These are phyloP conservation scores for Phytopythium helicoides DNA, from an alignment of 352 stramenopile species.

Conservation along the genomic window DNA sequence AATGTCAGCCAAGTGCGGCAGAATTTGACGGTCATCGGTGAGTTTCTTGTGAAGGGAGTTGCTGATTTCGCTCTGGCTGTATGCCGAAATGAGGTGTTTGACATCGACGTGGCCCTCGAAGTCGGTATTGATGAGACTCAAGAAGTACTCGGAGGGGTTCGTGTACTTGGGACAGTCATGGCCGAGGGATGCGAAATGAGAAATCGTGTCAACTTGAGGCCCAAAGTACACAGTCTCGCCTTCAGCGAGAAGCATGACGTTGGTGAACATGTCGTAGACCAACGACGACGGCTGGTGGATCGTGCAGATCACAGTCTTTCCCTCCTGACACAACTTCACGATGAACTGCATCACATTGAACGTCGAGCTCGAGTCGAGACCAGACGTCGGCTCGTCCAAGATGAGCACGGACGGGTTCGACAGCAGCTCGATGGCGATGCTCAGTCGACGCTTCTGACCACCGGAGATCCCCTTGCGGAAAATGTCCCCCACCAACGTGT, in stretches of 20 bases:
- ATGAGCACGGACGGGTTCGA: conserved; percentile 94
- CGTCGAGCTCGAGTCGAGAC: conserved; percentile 88
- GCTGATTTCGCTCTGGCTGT: too few species aligned
- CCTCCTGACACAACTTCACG: conserved; percentile 37
- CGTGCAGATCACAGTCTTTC: conserved; percentile 74
- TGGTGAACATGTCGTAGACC: conserved; percentile 66
- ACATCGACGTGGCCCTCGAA: conserved; percentile 45
- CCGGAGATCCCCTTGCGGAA: conserved; percentile 86
- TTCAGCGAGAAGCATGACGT: conserved; percentile 52
- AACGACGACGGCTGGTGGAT: conserved; percentile 85
- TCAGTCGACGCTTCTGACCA: conserved; percentile 90
- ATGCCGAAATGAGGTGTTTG: too few species aligned
- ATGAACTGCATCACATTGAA: conserved; percentile 85
- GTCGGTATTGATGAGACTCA: conserved; percentile 55
- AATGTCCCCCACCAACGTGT: conserved; percentile 75
- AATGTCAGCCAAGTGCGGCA: conserved; percentile 18
- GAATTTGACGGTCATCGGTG: conserved; percentile 14
- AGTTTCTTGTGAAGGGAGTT: too few species aligned
- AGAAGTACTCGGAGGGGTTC: conserved; percentile 68
- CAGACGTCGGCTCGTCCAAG: conserved; percentile 93
- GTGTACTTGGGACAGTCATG: conserved; percentile 62
- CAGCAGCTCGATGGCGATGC: conserved; percentile 93
- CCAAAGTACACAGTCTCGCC: conserved; percentile 91
- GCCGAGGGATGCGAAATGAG: conserved; percentile 50
- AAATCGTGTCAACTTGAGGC: conserved; percentile 40